Evolutionary conservation across 257 asterid species (phyloP).

Genomic region (Gynochthodes officinalis): DNA sequence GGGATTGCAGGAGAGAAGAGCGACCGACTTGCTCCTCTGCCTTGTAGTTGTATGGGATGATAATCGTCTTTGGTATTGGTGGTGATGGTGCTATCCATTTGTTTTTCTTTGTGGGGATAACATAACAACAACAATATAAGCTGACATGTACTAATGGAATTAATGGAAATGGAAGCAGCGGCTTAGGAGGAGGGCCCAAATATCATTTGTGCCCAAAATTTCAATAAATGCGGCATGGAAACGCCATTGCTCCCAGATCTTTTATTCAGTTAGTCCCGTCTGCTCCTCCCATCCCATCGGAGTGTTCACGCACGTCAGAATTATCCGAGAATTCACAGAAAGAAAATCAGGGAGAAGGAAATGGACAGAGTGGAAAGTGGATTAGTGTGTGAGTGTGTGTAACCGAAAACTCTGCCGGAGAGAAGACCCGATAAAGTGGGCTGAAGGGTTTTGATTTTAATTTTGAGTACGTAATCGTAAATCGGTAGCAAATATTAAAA

Average conservation of each 20-base stretch:
- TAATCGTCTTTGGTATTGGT: too few species aligned
- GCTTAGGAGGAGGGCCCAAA: slow-evolving; percentile 12
- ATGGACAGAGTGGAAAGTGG: not conserved
- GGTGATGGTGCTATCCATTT: slow-evolving; percentile 29
- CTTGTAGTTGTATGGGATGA: too few species aligned
- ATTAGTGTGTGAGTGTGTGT: not conserved
- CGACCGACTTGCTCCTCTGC: too few species aligned
- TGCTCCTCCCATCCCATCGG: too few species aligned
- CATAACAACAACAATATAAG: not conserved
- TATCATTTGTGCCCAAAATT: slow-evolving; percentile 1
- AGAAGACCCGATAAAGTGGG: not conserved
- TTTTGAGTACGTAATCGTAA: too few species aligned
- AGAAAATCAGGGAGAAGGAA: not conserved
- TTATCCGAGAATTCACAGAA: not conserved
- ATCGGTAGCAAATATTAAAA: too few species aligned
- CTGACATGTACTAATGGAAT: slow-evolving; percentile 27
- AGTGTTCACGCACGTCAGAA: too few species aligned
- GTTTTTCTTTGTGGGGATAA: not conserved
- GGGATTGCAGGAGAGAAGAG: not conserved
- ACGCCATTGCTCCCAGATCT: slow-evolving; percentile 1
- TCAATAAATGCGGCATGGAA: slow-evolving; percentile 10
- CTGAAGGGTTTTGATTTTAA: not conserved
- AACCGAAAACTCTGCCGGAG: slow-evolving; percentile 12
- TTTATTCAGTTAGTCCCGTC: not conserved
- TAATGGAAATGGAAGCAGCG: slow-evolving; percentile 5